These are phyloP conservation scores for Venturia oleaginea DNA, from an alignment of 2,329 filamentous ascomycete species.

Conservation along the genomic window DNA sequence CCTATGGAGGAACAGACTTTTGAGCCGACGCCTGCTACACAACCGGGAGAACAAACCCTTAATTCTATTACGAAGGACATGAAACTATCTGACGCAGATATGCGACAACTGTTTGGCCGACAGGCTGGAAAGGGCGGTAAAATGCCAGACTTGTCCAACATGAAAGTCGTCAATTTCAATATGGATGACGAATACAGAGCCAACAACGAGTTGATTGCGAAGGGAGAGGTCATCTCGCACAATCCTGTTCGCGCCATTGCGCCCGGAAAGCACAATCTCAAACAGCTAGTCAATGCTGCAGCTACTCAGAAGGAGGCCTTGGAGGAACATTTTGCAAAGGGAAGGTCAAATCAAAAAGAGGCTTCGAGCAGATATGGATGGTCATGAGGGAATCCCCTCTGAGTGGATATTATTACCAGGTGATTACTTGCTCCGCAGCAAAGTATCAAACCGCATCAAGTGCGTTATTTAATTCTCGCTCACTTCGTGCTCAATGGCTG, in stretches of 20 bases:
- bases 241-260: slow-evolving; percentile 76
- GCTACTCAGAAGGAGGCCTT: slow-evolving; percentile 75
- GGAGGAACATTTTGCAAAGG: slow-evolving; percentile 83
- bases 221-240: slow-evolving; percentile 61
- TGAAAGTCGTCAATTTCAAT: slow-evolving; percentile 77
- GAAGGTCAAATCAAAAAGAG: slow-evolving; percentile 70
- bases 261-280: slow-evolving; percentile 81
- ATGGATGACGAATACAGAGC: slow-evolving; percentile 78
- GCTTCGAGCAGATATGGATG: slow-evolving; percentile 79
- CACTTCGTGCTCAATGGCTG: background rate
- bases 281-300: slow-evolving; percentile 77
- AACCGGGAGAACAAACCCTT: slow-evolving; percentile 32
- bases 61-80: slow-evolving; percentile 65
- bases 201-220: slow-evolving; percentile 67
- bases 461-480: background rate
- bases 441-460: background rate
- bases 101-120: slow-evolving; percentile 80
- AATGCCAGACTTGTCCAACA: slow-evolving; percentile 37
- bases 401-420: background rate
- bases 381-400: slow-evolving; percentile 30
- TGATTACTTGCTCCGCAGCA: background rate
- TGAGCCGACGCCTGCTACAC: slow-evolving; percentile 11
- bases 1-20: background rate
- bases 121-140: slow-evolving; percentile 33
- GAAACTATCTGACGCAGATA: slow-evolving; percentile 66